Evolutionary conservation across 2,329 filamentous ascomycete genomes (phyloP).

Genomic region (Westerdykella sp.): DNA sequence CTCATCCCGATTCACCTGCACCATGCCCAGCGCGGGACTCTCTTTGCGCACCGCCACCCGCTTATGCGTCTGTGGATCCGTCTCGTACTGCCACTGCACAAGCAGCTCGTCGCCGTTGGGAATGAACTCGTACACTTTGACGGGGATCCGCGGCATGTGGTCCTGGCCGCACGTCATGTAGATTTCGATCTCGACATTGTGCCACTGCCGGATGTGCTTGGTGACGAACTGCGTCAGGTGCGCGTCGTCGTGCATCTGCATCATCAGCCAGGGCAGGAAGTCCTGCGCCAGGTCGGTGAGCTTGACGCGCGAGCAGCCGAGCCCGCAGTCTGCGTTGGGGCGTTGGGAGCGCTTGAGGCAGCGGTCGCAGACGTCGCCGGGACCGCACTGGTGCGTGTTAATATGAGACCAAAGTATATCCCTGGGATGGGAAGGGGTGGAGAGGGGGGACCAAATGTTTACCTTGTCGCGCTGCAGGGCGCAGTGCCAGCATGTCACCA

Average conservation of each 20-base stretch:
- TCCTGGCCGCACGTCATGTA: slow-evolving; percentile 39
- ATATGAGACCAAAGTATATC: slow-evolving; percentile 1
- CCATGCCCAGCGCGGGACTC: slow-evolving; percentile 44
- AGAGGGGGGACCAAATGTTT: slow-evolving; percentile 9
- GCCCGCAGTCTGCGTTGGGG: slow-evolving; percentile 36
- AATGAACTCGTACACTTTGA: slow-evolving; percentile 44
- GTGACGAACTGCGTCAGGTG: slow-evolving; percentile 37
- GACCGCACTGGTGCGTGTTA: slow-evolving; percentile 29
- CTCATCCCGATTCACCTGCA: slow-evolving; percentile 41
- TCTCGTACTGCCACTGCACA: slow-evolving; percentile 39
- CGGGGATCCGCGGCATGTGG: slow-evolving; percentile 39
- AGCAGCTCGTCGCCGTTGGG: slow-evolving; percentile 38
- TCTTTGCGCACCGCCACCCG: slow-evolving; percentile 29
- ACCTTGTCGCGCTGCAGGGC: slow-evolving; percentile 44
- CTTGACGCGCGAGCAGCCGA: slow-evolving; percentile 43
- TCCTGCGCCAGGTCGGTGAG: slow-evolving; percentile 39
- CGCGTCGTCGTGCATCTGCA: slow-evolving; percentile 40
- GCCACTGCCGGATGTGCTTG: slow-evolving; percentile 35
- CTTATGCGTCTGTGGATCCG: slow-evolving; percentile 32
- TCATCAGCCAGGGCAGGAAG: slow-evolving; percentile 41
- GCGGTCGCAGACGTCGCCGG: slow-evolving; percentile 36
- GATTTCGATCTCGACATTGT: slow-evolving; percentile 35
- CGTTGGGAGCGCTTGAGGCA: slow-evolving; percentile 36
- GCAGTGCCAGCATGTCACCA: slow-evolving; percentile 45
- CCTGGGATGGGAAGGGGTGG: not conserved